Conservation (phyloP, 441 rosid species). For the Erodium texanum region DNA sequence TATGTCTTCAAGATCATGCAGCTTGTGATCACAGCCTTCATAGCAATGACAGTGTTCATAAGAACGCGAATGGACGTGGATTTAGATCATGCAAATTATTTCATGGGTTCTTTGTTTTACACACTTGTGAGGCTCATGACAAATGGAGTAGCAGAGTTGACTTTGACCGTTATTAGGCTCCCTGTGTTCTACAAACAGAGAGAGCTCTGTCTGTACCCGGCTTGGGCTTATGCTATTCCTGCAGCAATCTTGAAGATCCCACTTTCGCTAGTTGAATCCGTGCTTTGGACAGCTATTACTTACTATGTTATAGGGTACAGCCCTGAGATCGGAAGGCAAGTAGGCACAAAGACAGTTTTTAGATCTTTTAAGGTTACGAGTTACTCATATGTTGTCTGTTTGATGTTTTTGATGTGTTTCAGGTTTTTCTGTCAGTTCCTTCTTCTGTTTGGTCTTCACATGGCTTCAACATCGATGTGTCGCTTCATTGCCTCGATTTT, state of each 20-base stretch:
- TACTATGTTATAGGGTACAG: conserved; percentile 63
- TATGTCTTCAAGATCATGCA: conserved; percentile 39
- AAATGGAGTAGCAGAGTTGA: conserved; percentile 50
- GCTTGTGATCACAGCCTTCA: conserved; percentile 33
- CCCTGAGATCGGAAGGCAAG: conserved; percentile 49
- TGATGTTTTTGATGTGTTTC: background rate
- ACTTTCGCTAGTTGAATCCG: conserved; percentile 40
- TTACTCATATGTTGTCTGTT: too few species aligned
- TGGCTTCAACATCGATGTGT: conserved; percentile 40
- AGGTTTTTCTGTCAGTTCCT: conserved; percentile 42
- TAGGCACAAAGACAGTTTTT: too few species aligned
- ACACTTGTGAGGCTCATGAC: conserved; percentile 39
- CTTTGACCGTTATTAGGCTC: conserved; percentile 38
- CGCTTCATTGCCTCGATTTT: conserved; percentile 44
- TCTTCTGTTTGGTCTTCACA: conserved; percentile 45
- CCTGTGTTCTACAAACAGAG: conserved; percentile 54
- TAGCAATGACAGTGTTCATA: conserved; percentile 52
- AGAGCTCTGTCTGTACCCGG: conserved; percentile 45
- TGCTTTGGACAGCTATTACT: conserved; percentile 54
- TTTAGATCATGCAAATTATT: conserved; percentile 34
- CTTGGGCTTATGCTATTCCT: conserved; percentile 61
- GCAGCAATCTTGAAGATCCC: conserved; percentile 50
- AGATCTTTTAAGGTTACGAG: too few species aligned
- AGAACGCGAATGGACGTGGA: conserved; percentile 30
- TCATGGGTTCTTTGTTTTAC: conserved; percentile 50